Conservation (phyloP, 495 filamentous ascomycete genomes). For the Pyrenopolyporus hunteri region DNA sequence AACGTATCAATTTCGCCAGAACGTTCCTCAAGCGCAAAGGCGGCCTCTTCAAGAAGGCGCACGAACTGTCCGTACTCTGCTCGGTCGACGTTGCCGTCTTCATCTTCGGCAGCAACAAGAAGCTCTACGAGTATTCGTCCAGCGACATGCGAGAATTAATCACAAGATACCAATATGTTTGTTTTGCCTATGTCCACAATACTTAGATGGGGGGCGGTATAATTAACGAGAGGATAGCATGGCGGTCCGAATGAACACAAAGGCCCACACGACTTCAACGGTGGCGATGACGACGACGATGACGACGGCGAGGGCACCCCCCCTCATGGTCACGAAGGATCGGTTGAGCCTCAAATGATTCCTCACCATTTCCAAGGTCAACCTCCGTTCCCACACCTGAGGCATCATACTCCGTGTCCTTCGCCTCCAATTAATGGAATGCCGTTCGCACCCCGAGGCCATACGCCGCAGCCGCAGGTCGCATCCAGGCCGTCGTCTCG, state of each 20-base stretch:
- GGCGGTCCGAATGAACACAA: conserved; percentile 94
- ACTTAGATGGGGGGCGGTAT: conserved; percentile 3
- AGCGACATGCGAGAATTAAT: conserved; percentile 90
- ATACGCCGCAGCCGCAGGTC: conserved; percentile 79
- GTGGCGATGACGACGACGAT: conserved; percentile 83
- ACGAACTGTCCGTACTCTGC: conserved; percentile 96
- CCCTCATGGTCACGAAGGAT: conserved; percentile 59
- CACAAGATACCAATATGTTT: conserved; percentile 84
- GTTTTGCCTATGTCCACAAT: conserved; percentile 45
- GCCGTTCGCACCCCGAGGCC: conserved; percentile 69
- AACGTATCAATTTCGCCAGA: conserved; percentile 78
- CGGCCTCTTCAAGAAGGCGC: conserved; percentile 98
- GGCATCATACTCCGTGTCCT: conserved; percentile 80
- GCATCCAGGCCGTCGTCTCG: conserved; percentile 82
- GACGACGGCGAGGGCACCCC: conserved; percentile 83
- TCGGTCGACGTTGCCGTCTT: conserved; percentile 98
- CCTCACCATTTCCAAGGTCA: conserved; percentile 79
- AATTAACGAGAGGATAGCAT: conserved; percentile 66
- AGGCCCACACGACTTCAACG: conserved; percentile 89
- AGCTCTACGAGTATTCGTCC: conserved; percentile 96
- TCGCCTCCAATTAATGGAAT: conserved; percentile 92
- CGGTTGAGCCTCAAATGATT: conserved; percentile 62
- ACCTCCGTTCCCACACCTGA: conserved; percentile 75
- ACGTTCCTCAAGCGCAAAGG: conserved; percentile 99
- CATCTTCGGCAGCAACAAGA: conserved; percentile 98